Evolutionary conservation across 2,329 filamentous ascomycete genomes (phyloP).

Genomic region (Sporothrix pseudoabietina): DNA sequence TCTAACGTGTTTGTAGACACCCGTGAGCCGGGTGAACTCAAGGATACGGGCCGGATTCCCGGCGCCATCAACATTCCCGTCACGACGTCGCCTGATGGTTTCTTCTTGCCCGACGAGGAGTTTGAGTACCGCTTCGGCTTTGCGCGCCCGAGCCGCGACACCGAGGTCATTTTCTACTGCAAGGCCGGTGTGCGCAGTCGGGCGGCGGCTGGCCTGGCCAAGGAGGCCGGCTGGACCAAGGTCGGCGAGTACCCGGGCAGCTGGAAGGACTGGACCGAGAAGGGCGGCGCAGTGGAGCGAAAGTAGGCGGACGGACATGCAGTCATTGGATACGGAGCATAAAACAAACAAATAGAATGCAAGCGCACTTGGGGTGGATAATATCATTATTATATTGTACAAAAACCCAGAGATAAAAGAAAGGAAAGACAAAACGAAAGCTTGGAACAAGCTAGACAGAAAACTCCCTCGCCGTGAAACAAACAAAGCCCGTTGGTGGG

Average conservation of each 20-base stretch:
- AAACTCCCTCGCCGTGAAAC: slow-evolving; percentile 8
- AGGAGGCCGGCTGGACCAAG: slow-evolving; percentile 71
- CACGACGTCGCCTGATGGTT: slow-evolving; percentile 72
- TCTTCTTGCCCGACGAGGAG: slow-evolving; percentile 74
- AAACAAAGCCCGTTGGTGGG: background rate
- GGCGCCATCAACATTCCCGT: slow-evolving; percentile 82
- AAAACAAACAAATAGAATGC: background rate
- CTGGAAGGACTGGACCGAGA: slow-evolving; percentile 80
- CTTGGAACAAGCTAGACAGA: slow-evolving; percentile 4
- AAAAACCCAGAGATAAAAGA: background rate
- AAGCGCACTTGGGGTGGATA: background rate
- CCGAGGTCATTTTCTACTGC: slow-evolving; percentile 82
- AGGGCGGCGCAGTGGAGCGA: slow-evolving; percentile 63
- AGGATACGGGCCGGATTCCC: slow-evolving; percentile 71
- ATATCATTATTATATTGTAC: slow-evolving; percentile 16
- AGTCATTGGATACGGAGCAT: background rate
- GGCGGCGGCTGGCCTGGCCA: slow-evolving; percentile 75
- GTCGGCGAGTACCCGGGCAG: slow-evolving; percentile 74
- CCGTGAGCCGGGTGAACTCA: slow-evolving; percentile 71
- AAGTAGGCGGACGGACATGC: background rate
- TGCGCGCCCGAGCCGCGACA: slow-evolving; percentile 60
- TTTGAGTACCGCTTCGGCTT: slow-evolving; percentile 85
- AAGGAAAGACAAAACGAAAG: background rate
- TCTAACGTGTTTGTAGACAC: slow-evolving; percentile 53
- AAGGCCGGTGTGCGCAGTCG: slow-evolving; percentile 83